Conservation (phyloP, 176 grass and related monocot genomes). For the Carex kokanica region DNA sequence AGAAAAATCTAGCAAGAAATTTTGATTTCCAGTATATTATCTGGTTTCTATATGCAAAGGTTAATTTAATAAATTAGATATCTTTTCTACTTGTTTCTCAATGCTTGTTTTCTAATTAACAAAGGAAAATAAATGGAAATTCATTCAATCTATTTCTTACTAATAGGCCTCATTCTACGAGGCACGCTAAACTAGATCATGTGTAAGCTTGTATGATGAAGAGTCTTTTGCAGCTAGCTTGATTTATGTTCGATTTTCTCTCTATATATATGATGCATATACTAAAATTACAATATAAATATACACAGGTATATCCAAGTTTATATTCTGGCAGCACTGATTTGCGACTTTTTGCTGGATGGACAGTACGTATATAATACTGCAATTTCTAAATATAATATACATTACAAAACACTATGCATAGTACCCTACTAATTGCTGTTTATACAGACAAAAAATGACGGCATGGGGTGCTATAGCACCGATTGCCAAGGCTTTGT, state of each 20-base stretch:
- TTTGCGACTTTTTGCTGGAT: constrained; percentile 1
- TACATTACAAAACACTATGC: too few relatives aligned
- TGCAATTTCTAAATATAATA: too few relatives aligned
- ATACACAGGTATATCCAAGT: constrained; percentile 7
- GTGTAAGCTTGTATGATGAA: too few relatives aligned
- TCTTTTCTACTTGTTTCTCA: too few relatives aligned
- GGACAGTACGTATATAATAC: not conserved
- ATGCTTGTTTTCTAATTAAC: not conserved
- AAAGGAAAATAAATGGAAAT: not conserved
- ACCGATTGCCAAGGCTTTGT: not conserved
- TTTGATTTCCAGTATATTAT: not conserved
- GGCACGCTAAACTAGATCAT: too few relatives aligned
- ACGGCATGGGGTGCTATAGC: not conserved
- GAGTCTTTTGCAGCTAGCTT: too few relatives aligned
- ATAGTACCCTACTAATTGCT: not conserved
- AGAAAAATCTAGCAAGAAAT: too few relatives aligned
- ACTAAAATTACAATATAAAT: constrained; percentile 4
- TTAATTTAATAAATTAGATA: too few relatives aligned
- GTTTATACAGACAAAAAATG: not conserved
- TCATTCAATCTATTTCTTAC: too few relatives aligned
- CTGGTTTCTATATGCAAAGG: not conserved
- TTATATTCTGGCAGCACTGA: constrained; percentile 13
- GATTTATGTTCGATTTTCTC: not conserved
- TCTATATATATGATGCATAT: not conserved
- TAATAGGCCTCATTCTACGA: not conserved